Percentiles rank a stretch among this genome's conserved stretches.
Evolutionary conservation across 129 eudicot genomes (phyloP).

Genomic region (Gnaphalium uliginosum): DNA sequence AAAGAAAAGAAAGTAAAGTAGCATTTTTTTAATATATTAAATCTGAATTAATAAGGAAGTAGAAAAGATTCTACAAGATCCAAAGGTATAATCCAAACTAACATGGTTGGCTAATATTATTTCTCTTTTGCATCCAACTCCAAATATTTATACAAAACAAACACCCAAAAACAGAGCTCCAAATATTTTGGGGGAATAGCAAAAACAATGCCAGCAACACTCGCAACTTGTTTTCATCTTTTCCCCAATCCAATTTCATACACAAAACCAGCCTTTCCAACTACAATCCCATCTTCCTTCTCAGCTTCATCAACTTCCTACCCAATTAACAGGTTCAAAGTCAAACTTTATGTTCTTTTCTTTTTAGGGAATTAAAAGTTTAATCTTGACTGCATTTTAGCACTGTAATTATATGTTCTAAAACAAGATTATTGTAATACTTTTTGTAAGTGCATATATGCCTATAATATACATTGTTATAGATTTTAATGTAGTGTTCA

Average conservation of each 20-base stretch:
- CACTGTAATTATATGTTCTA: neutral
- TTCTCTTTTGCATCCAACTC: conserved; percentile 12
- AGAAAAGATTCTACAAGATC: conserved; percentile 17
- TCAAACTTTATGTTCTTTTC: neutral
- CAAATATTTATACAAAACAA: neutral
- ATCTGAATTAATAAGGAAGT: too few relatives aligned
- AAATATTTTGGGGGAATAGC: conserved; percentile 18
- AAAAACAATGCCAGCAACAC: conserved; percentile 24
- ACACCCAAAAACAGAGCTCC: conserved; percentile 21
- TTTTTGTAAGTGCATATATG: neutral
- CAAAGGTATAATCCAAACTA: conserved; percentile 30
- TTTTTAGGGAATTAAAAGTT: neutral
- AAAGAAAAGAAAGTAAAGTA: too few relatives aligned
- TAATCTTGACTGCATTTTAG: neutral
- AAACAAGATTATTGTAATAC: neutral
- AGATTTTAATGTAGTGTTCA: too few relatives aligned
- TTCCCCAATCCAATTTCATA: conserved; percentile 18
- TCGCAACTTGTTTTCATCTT: conserved; percentile 22
- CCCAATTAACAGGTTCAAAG: conserved; percentile 30
- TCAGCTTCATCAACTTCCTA: conserved; percentile 37
- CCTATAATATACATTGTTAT: too few relatives aligned
- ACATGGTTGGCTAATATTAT: conserved; percentile 31
- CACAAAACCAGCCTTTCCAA: conserved; percentile 12
- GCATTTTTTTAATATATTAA: too few relatives aligned
- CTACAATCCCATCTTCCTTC: conserved; percentile 19